Base-by-base conservation (phyloP, 2,329 filamentous ascomycete genomes). In the Lecanoromycetidae sp. region DNA sequence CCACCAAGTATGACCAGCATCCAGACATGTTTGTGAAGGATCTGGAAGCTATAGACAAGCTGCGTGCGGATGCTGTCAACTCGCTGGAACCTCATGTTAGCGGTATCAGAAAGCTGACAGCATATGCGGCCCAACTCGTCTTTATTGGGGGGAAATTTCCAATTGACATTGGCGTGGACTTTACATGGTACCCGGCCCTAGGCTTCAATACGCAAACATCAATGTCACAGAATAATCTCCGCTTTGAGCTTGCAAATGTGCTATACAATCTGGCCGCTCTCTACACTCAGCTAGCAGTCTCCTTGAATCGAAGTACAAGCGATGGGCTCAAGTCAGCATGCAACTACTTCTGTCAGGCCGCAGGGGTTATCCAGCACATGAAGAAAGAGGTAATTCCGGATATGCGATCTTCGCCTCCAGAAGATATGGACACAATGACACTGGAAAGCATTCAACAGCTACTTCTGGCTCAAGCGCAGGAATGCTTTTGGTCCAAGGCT, bases 401-500 rank as follows among this genome's bases (percentile, higher is more conserved):
- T 56, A 71, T 96, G 57, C 82, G 87, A 49, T 76, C 84, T 2
- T 78, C 82, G 12, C 86, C 88, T 0, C 88, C 91, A 1, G 91
- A 96, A 61, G 91, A 98, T 61, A 94, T 98, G 87, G 91, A 98
- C 57, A 75, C 79, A 42, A 76, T 84, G 58, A 95, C 88, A 0
- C 71, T 98, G 39, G 84, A 90, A 57, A 86, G 85, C 44, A 67
- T 96, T 37, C 77, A 84, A 56, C 78, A 90, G 61, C 72, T 98
- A 25, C 79, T 94, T 62, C 74, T 98, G 8, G 90, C 88, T 1
- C 87, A 98, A 62, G 88, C 84, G 23, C 91, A 98, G 61, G 91
- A 98, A 66, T 96, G 88, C 61, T 96, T 91, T 65, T 98, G 91
- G 91, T 84, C 91, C 57, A 96, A 94, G 62, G 90, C 91, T 1